Evolutionary conservation across 2,329 filamentous ascomycete genomes (phyloP).

Genomic region (Trematosphaeria pertusa): DNA sequence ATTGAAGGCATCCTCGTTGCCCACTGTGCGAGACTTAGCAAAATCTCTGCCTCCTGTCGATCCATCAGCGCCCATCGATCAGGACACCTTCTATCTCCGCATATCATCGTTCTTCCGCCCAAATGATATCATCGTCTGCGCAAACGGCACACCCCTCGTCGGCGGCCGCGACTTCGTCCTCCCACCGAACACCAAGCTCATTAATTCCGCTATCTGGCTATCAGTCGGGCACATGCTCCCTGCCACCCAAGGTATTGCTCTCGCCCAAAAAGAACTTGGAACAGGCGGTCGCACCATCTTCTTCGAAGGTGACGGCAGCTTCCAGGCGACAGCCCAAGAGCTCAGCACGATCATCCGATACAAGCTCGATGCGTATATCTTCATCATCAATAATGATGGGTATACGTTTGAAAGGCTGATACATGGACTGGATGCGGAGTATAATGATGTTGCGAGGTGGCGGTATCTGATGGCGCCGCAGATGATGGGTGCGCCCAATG

Average conservation of each 20-base stretch:
- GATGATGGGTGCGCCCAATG: conserved; percentile 36
- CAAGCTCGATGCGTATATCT: conserved; percentile 39
- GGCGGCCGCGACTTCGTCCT: conserved; percentile 20
- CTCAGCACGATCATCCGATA: conserved; percentile 47
- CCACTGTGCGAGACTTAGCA: conserved; percentile 4
- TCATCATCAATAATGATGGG: conserved; percentile 48
- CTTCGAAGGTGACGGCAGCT: conserved; percentile 46
- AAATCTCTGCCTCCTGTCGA: conserved; percentile 8
- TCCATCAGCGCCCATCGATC: conserved; percentile 50
- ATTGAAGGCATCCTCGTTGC: not conserved
- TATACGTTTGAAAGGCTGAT: conserved; percentile 52
- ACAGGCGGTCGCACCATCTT: conserved; percentile 37
- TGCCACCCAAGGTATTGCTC: conserved; percentile 62
- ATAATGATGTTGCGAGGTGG: conserved; percentile 32
- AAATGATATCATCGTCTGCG: conserved; percentile 63
- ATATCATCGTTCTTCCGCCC: conserved; percentile 57
- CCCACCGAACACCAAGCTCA: conserved; percentile 50
- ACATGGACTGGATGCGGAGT: conserved; percentile 35
- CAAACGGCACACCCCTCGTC: conserved; percentile 61
- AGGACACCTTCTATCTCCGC: conserved; percentile 58
- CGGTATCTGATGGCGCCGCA: conserved; percentile 21
- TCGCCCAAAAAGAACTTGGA: conserved; percentile 35
- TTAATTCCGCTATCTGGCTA: conserved; percentile 64
- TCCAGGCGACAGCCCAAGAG: conserved; percentile 49
- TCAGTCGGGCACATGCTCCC: conserved; percentile 68